Base-by-base conservation (phyloP, 176 grass and related monocot genomes). In the Eleusine indica region DNA sequence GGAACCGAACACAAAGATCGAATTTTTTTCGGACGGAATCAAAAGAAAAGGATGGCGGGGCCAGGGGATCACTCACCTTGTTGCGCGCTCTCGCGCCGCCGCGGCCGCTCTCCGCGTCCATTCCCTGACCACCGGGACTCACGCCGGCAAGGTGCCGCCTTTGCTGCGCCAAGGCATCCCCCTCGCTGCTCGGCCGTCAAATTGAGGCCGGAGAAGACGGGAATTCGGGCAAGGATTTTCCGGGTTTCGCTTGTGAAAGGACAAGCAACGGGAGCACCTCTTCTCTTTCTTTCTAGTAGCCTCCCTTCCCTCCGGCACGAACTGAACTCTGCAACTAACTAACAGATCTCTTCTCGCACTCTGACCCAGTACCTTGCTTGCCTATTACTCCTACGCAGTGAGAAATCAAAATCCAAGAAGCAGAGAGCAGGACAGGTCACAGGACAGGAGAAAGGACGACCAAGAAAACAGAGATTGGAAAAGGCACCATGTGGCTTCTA, bases 21-120 rank as follows among this genome's bases (percentile, higher is more conserved):
- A 77, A 77, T 30, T 43, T 47, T 47, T 81, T 60, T 35, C 28
- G 0, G 22, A 10, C 6, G 17, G 53, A 80, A 82, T 47, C 82
- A 63, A 32, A 37, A 43, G 29, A 39, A 85, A 13, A 32, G 0
- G 25, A 7, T 0, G 9, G 19, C 1, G 17, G 14, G 18, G 60
- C 3, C 9, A 58, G 67, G 13, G 9, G 9, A 22, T 46, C 75
- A 11, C 78, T 82, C 83, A 85, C 87, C 87, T 81, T 89, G 53
- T 48, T 81, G 42, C 71, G 77, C 77, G 71, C 41, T 78, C 58
- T 66, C 75, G 65, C 66, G 65, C 77, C 71, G 64, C 71, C 41
- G 64, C 77, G 53, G 53, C 82, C 44, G 38, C 66, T 71, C 77
- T 81, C 82, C 25, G 3, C 71, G 13, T 90, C 88, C 88, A 90